phyloP scores from a whole-genome alignment of 768 basidiomycete species.

The Cyclocybe cylindracea region DNA sequence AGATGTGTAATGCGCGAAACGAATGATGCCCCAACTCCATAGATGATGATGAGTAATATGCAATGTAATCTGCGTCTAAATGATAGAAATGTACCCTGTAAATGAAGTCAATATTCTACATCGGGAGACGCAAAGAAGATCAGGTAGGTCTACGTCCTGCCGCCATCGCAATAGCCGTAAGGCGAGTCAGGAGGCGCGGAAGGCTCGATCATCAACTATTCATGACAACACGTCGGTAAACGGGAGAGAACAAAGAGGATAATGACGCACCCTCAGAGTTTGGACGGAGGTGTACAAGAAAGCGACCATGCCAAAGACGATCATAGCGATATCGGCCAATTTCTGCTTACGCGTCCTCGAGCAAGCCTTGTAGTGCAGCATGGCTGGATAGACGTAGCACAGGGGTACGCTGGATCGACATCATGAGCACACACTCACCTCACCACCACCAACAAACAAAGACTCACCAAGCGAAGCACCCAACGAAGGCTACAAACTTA shows the following conservation, averaged over 20 bases:
- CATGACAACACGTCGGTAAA: not conserved
- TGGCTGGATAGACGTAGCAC: slow-evolving; percentile 91
- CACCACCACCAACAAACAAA: not conserved
- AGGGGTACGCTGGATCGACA: slow-evolving; percentile 70
- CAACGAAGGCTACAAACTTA: slow-evolving; percentile 93
- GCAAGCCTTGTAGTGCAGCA: slow-evolving; percentile 89
- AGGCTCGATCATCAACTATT: slow-evolving; percentile 64
- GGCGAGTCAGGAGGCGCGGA: slow-evolving; percentile 35
- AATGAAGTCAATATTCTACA: too few relatives aligned
- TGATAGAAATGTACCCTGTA: too few relatives aligned
- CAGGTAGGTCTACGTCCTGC: not conserved
- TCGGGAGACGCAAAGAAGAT: not conserved
- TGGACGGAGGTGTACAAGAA: slow-evolving; percentile 80
- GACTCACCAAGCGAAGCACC: slow-evolving; percentile 89
- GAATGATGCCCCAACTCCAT: too few relatives aligned
- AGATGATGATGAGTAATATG: too few relatives aligned
- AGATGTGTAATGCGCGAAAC: too few relatives aligned
- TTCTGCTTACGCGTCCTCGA: slow-evolving; percentile 71
- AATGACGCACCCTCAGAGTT: slow-evolving; percentile 63
- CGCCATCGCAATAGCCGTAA: slow-evolving; percentile 30
- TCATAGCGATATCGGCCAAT: slow-evolving; percentile 66
- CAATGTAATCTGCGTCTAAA: too few relatives aligned
- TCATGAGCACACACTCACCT: not conserved
- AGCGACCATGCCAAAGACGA: slow-evolving; percentile 72
- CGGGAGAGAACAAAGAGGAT: not conserved